phyloP scores from a whole-genome alignment of 1,139 yeast species.

The Yamadazyma atmosphaerica region DNA sequence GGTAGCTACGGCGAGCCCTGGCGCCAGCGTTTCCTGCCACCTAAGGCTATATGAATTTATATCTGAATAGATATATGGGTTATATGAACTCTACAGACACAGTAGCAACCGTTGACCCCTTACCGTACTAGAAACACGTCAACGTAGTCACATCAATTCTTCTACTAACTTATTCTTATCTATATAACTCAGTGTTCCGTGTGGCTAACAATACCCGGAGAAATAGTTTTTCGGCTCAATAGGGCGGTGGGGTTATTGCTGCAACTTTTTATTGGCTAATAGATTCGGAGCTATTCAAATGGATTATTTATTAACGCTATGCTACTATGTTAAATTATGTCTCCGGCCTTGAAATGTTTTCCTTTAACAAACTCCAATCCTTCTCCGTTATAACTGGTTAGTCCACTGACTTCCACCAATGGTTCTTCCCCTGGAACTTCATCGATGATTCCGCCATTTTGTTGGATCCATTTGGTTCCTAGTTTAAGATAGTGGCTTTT shows the following conservation, averaged over 20 bases:
- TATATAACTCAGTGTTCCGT: no score
- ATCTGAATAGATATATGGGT: no score
- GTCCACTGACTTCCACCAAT: constrained; percentile 75
- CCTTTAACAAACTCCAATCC: constrained; percentile 66
- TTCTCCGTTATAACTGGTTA: constrained; percentile 83
- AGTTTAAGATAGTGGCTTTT: constrained; percentile 62
- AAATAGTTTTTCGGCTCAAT: background rate
- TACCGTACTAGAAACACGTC: no score
- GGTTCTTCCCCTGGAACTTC: constrained; percentile 28
- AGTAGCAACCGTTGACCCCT: no score
- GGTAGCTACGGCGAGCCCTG: no score
- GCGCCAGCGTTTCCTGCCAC: no score
- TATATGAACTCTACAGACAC: no score
- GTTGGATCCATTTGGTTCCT: constrained; percentile 74
- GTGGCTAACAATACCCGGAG: background rate
- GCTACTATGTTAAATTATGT: constrained; percentile 12
- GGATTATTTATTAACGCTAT: no score
- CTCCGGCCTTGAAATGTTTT: constrained; percentile 44
- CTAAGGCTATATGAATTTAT: no score
- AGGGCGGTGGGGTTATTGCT: background rate
- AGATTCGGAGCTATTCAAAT: no score
- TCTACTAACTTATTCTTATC: no score
- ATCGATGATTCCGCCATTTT: constrained; percentile 64
- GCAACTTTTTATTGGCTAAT: background rate
- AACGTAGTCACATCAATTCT: no score